Conservation (phyloP, 345 rosid genomes). For the Camelina hispida region DNA sequence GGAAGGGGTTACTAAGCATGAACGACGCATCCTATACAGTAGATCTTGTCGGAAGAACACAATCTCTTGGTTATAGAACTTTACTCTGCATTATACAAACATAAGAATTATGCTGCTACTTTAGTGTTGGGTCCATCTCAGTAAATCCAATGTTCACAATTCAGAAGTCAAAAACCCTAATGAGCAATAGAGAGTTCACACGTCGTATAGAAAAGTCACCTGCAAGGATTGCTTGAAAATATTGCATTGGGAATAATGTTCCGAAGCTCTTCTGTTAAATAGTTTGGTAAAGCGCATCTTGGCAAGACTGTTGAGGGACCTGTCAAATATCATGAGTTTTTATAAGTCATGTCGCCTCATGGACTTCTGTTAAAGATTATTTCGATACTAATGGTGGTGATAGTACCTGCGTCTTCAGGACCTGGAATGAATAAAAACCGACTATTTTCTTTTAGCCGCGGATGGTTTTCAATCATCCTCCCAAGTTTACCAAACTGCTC, state of each 20-base stretch:
- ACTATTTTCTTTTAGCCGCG: conserved; percentile 75
- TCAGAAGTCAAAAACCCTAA: neutral
- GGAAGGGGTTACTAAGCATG: conserved; percentile 87
- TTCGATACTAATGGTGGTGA: conserved; percentile 22
- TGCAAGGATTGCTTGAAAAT: conserved; percentile 96
- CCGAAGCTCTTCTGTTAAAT: conserved; percentile 74
- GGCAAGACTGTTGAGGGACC: conserved; percentile 93
- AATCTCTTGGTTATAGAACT: conserved; percentile 87
- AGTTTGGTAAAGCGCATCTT: conserved; percentile 76
- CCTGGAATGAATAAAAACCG: conserved; percentile 92
- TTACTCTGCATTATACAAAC: conserved; percentile 61
- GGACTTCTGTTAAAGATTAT: conserved; percentile 1
- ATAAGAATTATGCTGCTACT: conserved; percentile 6
- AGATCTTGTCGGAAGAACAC: conserved; percentile 91
- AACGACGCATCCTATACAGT: conserved; percentile 87
- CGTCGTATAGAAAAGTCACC: conserved; percentile 50
- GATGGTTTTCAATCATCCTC: conserved; percentile 70
- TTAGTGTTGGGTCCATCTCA: conserved; percentile 7
- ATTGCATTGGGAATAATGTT: conserved; percentile 72
- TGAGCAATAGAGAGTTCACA: conserved; percentile 3
- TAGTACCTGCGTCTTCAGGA: conserved; percentile 87
- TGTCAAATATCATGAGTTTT: conserved; percentile 42
- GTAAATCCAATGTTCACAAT: neutral
- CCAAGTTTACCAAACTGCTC: conserved; percentile 84
- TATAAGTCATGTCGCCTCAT: conserved; percentile 29